These are phyloP conservation scores for Eimeria acervulina DNA, from an alignment of 169 alveolate species.

Conservation along the genomic window DNA sequence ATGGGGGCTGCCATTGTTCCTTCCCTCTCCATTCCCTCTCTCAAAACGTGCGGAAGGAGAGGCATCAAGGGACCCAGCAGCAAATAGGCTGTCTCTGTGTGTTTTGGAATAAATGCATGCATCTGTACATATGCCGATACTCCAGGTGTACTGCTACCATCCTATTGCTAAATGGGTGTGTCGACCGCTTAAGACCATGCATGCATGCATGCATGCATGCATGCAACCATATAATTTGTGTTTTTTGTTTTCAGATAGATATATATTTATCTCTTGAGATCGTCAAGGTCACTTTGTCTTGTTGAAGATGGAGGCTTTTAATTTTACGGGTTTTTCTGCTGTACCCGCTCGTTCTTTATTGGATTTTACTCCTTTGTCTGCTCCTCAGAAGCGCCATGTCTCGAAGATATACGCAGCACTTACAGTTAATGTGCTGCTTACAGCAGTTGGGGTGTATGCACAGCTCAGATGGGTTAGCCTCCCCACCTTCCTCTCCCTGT, in stretches of 20 bases:
- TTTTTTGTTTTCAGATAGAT: not conserved
- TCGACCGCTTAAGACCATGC: too few relatives aligned
- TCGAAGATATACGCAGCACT: slow-evolving; percentile 64
- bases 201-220: not conserved
- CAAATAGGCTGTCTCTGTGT: not conserved
- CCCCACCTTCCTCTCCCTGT: slow-evolving; percentile 37
- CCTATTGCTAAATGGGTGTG: too few relatives aligned
- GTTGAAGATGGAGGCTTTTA: slow-evolving; percentile 45
- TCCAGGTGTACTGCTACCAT: too few relatives aligned
- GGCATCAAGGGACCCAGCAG: not conserved
- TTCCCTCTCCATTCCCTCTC: not conserved
- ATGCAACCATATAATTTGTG: not conserved
- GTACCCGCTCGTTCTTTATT: slow-evolving; percentile 30
- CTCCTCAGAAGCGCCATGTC: slow-evolving; percentile 45
- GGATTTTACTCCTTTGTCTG: slow-evolving; percentile 53
- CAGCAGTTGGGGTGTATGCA: slow-evolving; percentile 77
- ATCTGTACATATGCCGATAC: too few relatives aligned
- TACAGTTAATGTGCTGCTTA: slow-evolving; percentile 45
- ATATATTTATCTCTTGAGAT: not conserved
- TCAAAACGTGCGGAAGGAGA: not conserved
- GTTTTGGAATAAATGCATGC: not conserved
- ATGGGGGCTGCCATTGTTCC: not conserved
- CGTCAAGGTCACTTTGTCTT: not conserved
- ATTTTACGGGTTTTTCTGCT: not conserved
- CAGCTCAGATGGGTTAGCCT: slow-evolving; percentile 25